Evolutionary conservation across 495 filamentous ascomycete species (phyloP), one percentile per base, ranked within the genome.

Genomic region (Talaromyces thailandensis): DNA sequence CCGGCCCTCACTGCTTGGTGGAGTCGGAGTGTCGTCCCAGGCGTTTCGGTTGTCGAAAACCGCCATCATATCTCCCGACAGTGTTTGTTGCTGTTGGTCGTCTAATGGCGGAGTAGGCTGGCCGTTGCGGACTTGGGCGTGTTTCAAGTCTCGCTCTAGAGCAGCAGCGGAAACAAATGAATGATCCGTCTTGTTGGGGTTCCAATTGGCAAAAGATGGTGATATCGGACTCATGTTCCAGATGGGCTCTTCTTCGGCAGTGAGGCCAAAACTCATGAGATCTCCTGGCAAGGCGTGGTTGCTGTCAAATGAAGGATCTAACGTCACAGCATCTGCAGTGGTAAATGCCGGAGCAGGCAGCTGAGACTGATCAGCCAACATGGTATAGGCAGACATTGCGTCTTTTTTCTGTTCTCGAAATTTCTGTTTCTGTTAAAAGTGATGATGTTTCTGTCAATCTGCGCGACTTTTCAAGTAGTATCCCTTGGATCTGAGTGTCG

Each of bases 71-170:
- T 64, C 8, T 45, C 51, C 21, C 63, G 58, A 65, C 16, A 63
- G 23, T 58, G 63, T 14, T 57, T 63, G 43, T 37, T 26, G 14
- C 59, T 63, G 14, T 31, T 14, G 40, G 31, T 73, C 75, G 21
- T 72, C 67, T 51, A 69, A 70, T 8, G 73, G 75, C 3, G 76
- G 76, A 2, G 76, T 79, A 24, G 75, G 74, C 32, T 78, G 76
- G 18, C 76, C 76, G 56, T 79, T 76, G 48, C 72, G 71, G 31
- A 79, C 70, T 37, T 74, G 73, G 18, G 73, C 62, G 56, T 76
- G 72, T 62, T 72, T 75, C 18, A 73, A 64, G 51, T 72, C 74
- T 51, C 71, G 67, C 31, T 75, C 69, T 25, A 73, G 58, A 2
- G 62, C 60, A 4, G 69, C 67, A 53, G 56, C 59, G 32, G 68